These are phyloP conservation scores for Colletotrichum sp. DNA, from an alignment of 2,329 filamentous ascomycete species.

Conservation along the genomic window DNA sequence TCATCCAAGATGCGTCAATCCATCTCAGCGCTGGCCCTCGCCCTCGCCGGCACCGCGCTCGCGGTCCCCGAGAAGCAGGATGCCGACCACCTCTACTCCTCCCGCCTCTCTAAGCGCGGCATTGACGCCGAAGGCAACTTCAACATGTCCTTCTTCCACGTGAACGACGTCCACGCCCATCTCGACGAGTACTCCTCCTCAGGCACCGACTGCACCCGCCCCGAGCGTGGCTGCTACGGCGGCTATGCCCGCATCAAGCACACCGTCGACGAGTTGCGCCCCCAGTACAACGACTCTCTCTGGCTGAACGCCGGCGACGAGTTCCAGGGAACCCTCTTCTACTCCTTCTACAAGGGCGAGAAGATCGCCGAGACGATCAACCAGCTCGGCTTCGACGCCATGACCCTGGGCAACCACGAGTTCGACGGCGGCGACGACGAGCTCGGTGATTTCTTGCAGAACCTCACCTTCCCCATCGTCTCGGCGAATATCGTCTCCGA, in stretches of 20 bases:
- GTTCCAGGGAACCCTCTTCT: conserved; percentile 73
- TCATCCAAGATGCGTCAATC: conserved; percentile 2
- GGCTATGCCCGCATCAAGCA: conserved; percentile 70
- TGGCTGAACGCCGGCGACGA: conserved; percentile 73
- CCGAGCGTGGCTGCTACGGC: conserved; percentile 64
- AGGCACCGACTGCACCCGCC: conserved; percentile 65
- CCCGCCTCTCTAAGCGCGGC: conserved; percentile 52
- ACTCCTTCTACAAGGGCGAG: conserved; percentile 69
- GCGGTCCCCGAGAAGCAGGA: conserved; percentile 32
- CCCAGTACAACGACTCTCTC: conserved; percentile 63
- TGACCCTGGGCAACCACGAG: conserved; percentile 73
- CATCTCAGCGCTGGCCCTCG: conserved; percentile 19
- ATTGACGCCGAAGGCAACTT: conserved; percentile 54
- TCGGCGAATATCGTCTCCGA: conserved; percentile 68
- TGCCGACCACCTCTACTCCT: conserved; percentile 55
- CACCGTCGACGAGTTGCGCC: conserved; percentile 60
- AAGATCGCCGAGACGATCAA: conserved; percentile 73
- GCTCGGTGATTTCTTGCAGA: conserved; percentile 65
- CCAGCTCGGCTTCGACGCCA: conserved; percentile 68
- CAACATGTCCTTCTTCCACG: conserved; percentile 70
- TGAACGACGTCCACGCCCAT: conserved; percentile 74
- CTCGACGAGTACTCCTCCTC: conserved; percentile 67
- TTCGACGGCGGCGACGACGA: conserved; percentile 69
- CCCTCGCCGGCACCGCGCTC: conserved; percentile 30
- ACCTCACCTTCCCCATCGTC: conserved; percentile 69